phyloP scores from a whole-genome alignment of 2,329 filamentous ascomycete species.

The Nectriaceae sp. region DNA sequence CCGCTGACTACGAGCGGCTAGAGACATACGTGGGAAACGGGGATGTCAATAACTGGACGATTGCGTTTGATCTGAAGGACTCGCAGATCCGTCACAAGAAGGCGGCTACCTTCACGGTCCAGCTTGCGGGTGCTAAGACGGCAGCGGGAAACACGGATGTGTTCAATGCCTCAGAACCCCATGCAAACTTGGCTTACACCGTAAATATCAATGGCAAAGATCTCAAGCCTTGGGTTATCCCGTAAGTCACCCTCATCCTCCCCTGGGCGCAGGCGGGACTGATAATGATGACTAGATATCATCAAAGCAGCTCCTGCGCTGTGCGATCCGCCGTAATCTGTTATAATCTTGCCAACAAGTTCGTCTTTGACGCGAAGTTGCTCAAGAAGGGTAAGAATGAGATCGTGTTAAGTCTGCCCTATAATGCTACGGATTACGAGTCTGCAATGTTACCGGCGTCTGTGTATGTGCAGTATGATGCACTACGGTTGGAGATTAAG shows the following conservation, averaged over 20 bases:
- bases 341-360: slow-evolving; percentile 63
- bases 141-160: slow-evolving; percentile 62
- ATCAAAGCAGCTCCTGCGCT: slow-evolving; percentile 52
- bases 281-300: slow-evolving; percentile 16
- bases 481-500: slow-evolving; percentile 59
- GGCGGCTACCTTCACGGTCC: slow-evolving; percentile 60
- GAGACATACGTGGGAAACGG: slow-evolving; percentile 44
- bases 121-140: slow-evolving; percentile 63
- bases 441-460: slow-evolving; percentile 55
- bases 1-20: slow-evolving; percentile 48
- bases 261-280: neutral
- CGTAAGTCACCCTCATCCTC: slow-evolving; percentile 40
- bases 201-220: slow-evolving; percentile 42
- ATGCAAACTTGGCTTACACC: slow-evolving; percentile 53
- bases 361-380: slow-evolving; percentile 52
- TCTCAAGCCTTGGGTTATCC: slow-evolving; percentile 57
- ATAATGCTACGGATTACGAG: slow-evolving; percentile 60
- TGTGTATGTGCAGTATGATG: slow-evolving; percentile 68
- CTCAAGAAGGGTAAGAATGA: slow-evolving; percentile 56
- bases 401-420: slow-evolving; percentile 59
- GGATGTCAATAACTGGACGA: slow-evolving; percentile 60
- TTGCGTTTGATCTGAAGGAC: slow-evolving; percentile 51
- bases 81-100: slow-evolving; percentile 42
- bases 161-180: slow-evolving; percentile 54
- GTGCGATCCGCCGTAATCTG: slow-evolving; percentile 62